Base-by-base conservation (phyloP, 169 alveolate genomes). In the Plasmodium blacklocki region DNA sequence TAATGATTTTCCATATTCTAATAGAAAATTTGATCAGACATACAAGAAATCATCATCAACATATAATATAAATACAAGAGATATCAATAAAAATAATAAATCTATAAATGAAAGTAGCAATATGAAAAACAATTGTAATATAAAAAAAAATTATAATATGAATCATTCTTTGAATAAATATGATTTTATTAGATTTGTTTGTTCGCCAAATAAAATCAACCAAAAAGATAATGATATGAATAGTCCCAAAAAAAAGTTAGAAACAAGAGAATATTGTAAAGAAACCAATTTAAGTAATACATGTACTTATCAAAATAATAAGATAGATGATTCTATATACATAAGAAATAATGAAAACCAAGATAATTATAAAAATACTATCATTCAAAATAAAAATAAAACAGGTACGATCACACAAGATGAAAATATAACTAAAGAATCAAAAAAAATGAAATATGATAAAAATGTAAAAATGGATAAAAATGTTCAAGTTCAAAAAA, bases 121-220 rank as follows among this genome's bases (percentile, higher is more conserved):
- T 12, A 23, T 50, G 54, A 43, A 68, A 15, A 32, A 32, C 21
- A 19, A 39, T 39, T 39, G 6, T 39, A 56, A 70, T 39, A 43
- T 39, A 32, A 83, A 62, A 2, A n/a, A 45, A 45, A 78, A 47
- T 52, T 21, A 18, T 12, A 76, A 15, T 6, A 68, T 56, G 11
- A 49, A 73, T 19, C 39, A 43, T 58, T 54, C 83, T 19, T 67
- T 83, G 47, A 68, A 83, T 63, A 83, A 83, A 83, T 83, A 83
- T 18, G 91, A 83, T 68, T 83, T 68, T 70, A 83, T 83, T 83
- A 60, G 85, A 68, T 68, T 47, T 67, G 83, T 83, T 4, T 83
- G 91, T 68, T 83, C 91, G 5, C 91, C 91, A 5, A 67, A n/a
- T 49, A 83, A 83, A 56, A 23, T 26, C 26, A 72, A 83, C 15